Conservation (phyloP, 768 basidiomycete genomes). For the Lentinula guzmanii region DNA sequence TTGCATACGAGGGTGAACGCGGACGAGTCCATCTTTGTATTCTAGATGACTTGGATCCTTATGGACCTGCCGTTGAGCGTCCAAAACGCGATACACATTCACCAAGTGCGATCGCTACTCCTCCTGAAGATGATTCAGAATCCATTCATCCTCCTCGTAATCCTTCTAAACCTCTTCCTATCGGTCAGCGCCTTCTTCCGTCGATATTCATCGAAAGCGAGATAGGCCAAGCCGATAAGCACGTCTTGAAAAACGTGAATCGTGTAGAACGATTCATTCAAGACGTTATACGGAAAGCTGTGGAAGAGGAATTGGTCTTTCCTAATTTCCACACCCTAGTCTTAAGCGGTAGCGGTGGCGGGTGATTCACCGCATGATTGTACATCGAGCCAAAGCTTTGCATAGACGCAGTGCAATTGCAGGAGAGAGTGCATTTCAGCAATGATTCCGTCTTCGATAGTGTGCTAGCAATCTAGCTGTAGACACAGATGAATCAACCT, state of each 20-base stretch:
- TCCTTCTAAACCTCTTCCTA: slow-evolving; percentile 60
- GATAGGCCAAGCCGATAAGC: slow-evolving; percentile 93
- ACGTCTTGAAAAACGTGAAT: slow-evolving; percentile 92
- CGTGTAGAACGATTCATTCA: slow-evolving; percentile 94
- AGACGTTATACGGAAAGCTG: slow-evolving; percentile 89
- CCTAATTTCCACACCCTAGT: slow-evolving; percentile 89
- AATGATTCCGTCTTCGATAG: too few relatives aligned
- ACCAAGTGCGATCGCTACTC: slow-evolving; percentile 31
- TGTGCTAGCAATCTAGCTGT: too few relatives aligned
- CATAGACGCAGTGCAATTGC: too few relatives aligned
- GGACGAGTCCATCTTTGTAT: slow-evolving; percentile 81
- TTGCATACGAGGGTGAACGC: slow-evolving; percentile 86
- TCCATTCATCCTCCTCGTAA: slow-evolving; percentile 29
- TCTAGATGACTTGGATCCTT: slow-evolving; percentile 82
- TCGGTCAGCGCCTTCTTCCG: slow-evolving; percentile 80
- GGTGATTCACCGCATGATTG: background rate
- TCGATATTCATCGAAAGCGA: slow-evolving; percentile 92
- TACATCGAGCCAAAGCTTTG: too few relatives aligned
- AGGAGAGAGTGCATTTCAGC: too few relatives aligned
- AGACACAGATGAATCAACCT: too few relatives aligned
- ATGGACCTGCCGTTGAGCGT: slow-evolving; percentile 60
- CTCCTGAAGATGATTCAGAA: slow-evolving; percentile 63
- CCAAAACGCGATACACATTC: slow-evolving; percentile 38
- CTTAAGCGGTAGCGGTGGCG: slow-evolving; percentile 24
- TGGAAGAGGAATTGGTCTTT: slow-evolving; percentile 95